Evolutionary conservation across 2,329 filamentous ascomycete species (phyloP), one percentile per base, ranked within the genome.

Genomic region (Sporothrix brasiliensis): DNA sequence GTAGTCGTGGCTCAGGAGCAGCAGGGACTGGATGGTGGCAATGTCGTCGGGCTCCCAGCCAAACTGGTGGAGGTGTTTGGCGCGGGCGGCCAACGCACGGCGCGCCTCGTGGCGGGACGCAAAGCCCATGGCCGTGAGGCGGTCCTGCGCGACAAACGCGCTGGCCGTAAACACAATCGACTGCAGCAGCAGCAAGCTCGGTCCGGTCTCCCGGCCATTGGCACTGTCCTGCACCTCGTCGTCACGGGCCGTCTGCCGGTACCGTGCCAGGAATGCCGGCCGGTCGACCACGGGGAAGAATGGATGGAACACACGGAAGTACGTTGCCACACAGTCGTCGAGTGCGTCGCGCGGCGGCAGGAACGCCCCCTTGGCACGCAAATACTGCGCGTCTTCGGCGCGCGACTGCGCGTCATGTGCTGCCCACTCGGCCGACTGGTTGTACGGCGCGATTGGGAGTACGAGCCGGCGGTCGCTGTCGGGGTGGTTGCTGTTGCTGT

Each of bases 31-130:
- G 53, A 56, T 56, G 4, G 53, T 56, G 53, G 27, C 53, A 34
- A 56, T 56, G 53, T 56, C 53, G 53, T 56, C 53, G 3, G 24
- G 27, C 24, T 56, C 53, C 53, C 53, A 56, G 53, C 53, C 53
- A 19, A 56, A 56, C 53, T 56, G 53, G 53, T 56, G 53, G 3
- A 56, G 27, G 27, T 56, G 24, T 13, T n/a, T 56, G 53, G 53
- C 53, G 13, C 27, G 53, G 24, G 53, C 1, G 13, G 30, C 27
- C 5, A 56, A 16, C 3, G 27, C 11, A n/a, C 53, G 30, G 24
- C 53, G 53, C 10, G 53, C 53, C 53, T 56, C 27, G 53, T 56
- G 53, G 4, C 53, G 53, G 2, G 53, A 56, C 4, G 53, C 24
- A 5, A 56, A 56, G 53, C 53, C 53, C 53, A 56, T 56, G 30